Conservation (phyloP, 768 basidiomycete species). For the Xanthoconium stramineum region DNA sequence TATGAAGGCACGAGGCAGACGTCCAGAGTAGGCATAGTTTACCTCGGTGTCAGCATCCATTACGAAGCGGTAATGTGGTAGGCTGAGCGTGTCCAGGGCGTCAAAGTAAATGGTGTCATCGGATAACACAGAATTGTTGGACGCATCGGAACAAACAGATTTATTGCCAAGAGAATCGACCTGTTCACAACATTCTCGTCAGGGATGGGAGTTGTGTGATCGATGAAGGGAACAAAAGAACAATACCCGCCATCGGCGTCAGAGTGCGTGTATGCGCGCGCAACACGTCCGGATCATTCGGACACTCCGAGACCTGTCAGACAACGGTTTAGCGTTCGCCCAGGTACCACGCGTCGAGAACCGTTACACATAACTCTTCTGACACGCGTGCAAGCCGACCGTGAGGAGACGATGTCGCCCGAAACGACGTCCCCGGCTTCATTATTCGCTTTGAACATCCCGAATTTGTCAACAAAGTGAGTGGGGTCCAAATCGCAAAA, state of each 20-base stretch:
- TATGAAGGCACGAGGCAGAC: background rate
- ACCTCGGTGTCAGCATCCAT: conserved; percentile 9
- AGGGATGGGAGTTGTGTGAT: background rate
- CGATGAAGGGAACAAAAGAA: background rate
- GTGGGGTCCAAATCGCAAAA: background rate
- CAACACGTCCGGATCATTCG: background rate
- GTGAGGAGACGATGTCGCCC: conserved; percentile 9
- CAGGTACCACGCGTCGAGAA: background rate
- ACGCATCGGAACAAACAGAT: background rate
- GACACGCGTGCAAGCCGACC: conserved; percentile 12
- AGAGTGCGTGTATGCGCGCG: background rate
- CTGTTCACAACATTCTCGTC: conserved; percentile 8
- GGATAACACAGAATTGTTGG: conserved; percentile 7
- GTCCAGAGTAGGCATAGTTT: background rate
- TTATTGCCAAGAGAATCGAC: background rate
- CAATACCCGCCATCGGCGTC: background rate
- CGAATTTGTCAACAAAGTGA: background rate
- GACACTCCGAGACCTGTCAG: conserved; percentile 8
- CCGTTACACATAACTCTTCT: conserved; percentile 18
- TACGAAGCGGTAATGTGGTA: conserved; percentile 2
- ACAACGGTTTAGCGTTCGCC: background rate
- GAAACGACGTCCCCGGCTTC: background rate
- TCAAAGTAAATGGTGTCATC: conserved; percentile 25
- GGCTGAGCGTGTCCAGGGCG: conserved; percentile 16
- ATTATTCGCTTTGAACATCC: background rate